Conservation (phyloP, 2,329 filamentous ascomycete genomes). For the Aspergillus caelatus region DNA sequence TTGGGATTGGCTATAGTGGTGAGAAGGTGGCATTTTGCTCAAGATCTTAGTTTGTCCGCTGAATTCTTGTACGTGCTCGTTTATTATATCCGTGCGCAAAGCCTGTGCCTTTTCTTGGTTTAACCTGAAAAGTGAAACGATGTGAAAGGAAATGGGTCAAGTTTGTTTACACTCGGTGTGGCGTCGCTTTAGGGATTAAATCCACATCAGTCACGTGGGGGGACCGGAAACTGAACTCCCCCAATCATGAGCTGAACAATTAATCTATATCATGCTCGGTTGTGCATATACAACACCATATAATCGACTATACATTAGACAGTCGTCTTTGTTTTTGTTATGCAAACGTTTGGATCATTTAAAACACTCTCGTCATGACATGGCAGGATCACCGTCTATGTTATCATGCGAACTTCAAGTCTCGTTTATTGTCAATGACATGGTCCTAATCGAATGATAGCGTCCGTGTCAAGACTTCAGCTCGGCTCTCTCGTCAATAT, state of each 20-base stretch:
- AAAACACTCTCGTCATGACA: conserved; percentile 7
- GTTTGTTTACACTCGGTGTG: background rate
- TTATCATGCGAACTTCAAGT: conserved; percentile 16
- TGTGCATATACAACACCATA: background rate
- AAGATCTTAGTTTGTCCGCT: background rate
- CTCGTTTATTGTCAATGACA: conserved; percentile 26
- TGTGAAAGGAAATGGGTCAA: background rate
- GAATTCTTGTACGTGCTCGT: background rate
- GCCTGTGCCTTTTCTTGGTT: background rate
- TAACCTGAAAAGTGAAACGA: background rate
- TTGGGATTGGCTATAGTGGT: conserved; percentile 23
- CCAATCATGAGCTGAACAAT: background rate
- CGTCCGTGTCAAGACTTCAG: conserved; percentile 11
- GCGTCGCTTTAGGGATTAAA: background rate
- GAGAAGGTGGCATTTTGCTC: conserved; percentile 27
- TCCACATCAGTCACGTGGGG: conserved; percentile 1
- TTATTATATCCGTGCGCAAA: background rate
- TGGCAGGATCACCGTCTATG: conserved; percentile 11
- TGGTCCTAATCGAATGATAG: conserved; percentile 19
- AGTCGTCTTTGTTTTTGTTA: background rate
- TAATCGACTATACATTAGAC: conserved; percentile 1
- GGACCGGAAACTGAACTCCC: background rate
- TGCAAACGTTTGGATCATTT: conserved; percentile 10
- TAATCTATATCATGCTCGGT: background rate
- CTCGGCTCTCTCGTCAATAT: conserved; percentile 31